Evolutionary conservation across 2,329 filamentous ascomycete species (phyloP).

Genomic region (Verticillium zaregamsianum): DNA sequence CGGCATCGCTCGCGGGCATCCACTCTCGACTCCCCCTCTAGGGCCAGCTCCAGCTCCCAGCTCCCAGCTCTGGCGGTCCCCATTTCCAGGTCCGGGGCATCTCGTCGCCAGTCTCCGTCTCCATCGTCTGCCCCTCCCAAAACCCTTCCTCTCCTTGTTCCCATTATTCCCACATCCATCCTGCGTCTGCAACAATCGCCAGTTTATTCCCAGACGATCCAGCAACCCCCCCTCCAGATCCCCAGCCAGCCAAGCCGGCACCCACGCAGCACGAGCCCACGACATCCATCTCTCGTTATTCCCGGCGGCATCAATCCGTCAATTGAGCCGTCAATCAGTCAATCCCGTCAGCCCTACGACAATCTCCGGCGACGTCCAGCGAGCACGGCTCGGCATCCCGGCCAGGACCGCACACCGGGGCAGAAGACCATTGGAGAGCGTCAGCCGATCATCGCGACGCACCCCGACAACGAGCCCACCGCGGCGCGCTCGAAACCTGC

Average conservation of each 20-base stretch:
- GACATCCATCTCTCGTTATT: slow-evolving; percentile 1
- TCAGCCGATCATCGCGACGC: not conserved
- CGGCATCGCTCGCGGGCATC: not conserved
- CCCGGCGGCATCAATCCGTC: slow-evolving; percentile 1
- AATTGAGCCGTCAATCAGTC: not conserved
- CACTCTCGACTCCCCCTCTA: not conserved
- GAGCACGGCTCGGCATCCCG: not conserved
- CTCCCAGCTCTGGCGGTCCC: not conserved
- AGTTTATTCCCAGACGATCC: slow-evolving; percentile 13
- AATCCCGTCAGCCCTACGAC: not conserved
- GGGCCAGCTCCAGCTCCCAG: not conserved
- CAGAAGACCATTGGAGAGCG: not conserved
- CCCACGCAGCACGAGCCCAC: not conserved
- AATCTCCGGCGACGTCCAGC: not conserved
- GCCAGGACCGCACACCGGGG: not conserved
- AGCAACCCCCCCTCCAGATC: not conserved
- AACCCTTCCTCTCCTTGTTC: not conserved
- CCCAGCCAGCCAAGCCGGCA: not conserved
- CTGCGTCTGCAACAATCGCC: slow-evolving; percentile 8
- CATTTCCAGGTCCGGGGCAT: not conserved
- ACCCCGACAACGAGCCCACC: not conserved
- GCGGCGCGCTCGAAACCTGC: not conserved
- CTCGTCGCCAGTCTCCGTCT: not conserved
- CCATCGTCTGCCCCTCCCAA: not conserved
- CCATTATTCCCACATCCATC: slow-evolving; percentile 3